phyloP scores from a whole-genome alignment of 345 rosid genomes.

The Raphanus sativus region DNA sequence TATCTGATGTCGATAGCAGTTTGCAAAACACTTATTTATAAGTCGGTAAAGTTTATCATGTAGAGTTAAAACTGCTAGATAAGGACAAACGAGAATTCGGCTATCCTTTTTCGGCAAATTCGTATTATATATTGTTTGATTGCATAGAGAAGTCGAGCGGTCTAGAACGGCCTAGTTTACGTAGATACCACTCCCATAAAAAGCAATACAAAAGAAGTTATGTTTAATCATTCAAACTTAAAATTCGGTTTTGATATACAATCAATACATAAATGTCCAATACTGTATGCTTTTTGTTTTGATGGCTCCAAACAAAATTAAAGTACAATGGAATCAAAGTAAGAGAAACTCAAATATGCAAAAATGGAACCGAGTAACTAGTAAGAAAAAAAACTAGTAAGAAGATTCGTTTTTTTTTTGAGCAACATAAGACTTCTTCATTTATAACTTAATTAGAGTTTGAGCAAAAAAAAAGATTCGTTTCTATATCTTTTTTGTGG shows the following conservation, averaged over 20 bases:
- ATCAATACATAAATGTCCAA: not conserved
- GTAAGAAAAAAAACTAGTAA: not conserved
- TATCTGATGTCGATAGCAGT: not conserved
- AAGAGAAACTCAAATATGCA: slow-evolving; percentile 15
- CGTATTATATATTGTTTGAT: not conserved
- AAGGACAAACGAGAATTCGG: not conserved
- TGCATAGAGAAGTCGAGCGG: not conserved
- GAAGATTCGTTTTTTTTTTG: not conserved
- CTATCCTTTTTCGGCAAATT: not conserved
- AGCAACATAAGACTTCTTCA: no score
- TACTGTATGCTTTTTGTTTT: not conserved
- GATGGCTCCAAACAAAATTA: not conserved
- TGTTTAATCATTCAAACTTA: not conserved
- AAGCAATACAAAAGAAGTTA: not conserved
- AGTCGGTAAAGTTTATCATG: not conserved
- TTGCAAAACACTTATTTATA: not conserved
- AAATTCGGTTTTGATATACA: not conserved
- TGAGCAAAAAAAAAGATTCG: no score
- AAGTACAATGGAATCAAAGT: slow-evolving; percentile 6
- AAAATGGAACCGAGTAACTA: not conserved
- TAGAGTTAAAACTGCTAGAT: not conserved
- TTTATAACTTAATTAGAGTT: no score
- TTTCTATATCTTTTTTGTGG: slow-evolving; percentile 21
- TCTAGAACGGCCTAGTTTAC: not conserved
- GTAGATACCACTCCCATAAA: not conserved